These are phyloP conservation scores for Verticillium tricorpus DNA, from an alignment of 2,329 filamentous ascomycete genomes.

Conservation along the genomic window DNA sequence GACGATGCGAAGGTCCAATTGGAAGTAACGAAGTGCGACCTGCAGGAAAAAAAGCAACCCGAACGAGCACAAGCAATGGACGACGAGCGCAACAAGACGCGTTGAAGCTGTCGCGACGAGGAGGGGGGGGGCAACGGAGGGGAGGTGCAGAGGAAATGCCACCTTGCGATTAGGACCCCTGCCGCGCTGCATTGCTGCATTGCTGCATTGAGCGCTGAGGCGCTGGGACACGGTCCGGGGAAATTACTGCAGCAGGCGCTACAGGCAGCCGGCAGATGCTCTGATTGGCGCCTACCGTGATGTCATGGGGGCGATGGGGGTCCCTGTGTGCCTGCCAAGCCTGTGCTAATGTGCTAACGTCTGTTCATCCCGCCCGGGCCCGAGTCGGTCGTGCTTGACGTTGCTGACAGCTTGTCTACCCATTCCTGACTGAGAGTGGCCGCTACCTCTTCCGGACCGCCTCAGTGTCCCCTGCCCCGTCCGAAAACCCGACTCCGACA, in stretches of 20 bases:
- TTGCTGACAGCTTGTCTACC: background rate
- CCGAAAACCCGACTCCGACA: slow-evolving; percentile 21
- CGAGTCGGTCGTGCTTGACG: background rate
- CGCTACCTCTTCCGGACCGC: slow-evolving; percentile 1
- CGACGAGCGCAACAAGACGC: background rate
- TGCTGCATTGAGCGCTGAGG: background rate
- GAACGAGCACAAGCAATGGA: background rate
- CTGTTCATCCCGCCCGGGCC: too few species aligned
- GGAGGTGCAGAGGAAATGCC: slow-evolving; percentile 17
- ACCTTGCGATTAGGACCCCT: slow-evolving; percentile 23
- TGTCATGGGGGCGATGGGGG: slow-evolving; percentile 2
- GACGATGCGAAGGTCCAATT: background rate
- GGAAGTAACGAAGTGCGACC: background rate
- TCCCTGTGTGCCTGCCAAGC: background rate
- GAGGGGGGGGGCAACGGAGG: background rate
- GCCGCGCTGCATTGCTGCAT: background rate
- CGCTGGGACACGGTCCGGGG: background rate
- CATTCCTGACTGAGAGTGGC: background rate
- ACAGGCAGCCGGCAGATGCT: background rate
- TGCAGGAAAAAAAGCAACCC: background rate
- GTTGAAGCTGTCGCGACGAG: slow-evolving; percentile 3
- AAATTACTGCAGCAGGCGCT: slow-evolving; percentile 1
- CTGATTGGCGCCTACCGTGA: background rate
- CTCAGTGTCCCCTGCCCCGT: slow-evolving; percentile 6
- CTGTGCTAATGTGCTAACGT: background rate